These are phyloP conservation scores for Cardamine resedifolia DNA, from an alignment of 345 rosid genomes.

Conservation along the genomic window DNA sequence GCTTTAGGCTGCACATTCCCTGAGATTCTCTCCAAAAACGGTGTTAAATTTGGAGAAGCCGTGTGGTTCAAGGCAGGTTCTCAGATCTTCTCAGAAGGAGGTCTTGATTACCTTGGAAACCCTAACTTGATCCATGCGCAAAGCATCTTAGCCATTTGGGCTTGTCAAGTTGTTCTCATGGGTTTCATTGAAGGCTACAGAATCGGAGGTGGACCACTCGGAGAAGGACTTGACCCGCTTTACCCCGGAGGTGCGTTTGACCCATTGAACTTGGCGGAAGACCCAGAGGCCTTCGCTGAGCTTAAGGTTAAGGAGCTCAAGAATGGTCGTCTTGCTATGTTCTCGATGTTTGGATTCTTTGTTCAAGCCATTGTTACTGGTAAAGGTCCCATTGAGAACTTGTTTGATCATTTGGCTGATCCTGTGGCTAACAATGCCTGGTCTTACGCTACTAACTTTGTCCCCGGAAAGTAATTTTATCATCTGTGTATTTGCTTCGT, in stretches of 20 bases:
- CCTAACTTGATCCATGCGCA: conserved; percentile 94
- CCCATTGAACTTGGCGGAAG: conserved; percentile 86
- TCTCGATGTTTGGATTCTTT: conserved; percentile 94
- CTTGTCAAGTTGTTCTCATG: conserved; percentile 89
- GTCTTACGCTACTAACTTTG: conserved; percentile 98
- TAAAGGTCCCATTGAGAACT: conserved; percentile 94
- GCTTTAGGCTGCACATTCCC: conserved; percentile 95
- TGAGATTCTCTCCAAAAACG: conserved; percentile 76
- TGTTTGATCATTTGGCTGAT: conserved; percentile 82
- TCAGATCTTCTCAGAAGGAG: conserved; percentile 92
- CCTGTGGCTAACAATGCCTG: conserved; percentile 94
- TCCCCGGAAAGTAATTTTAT: conserved; percentile 72
- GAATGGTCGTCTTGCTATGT: conserved; percentile 93
- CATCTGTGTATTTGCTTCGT: conserved; percentile 9
- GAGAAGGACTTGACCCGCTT: conserved; percentile 92
- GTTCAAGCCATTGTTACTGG: conserved; percentile 97
- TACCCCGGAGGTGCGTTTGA: conserved; percentile 98
- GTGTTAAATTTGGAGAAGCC: conserved; percentile 88
- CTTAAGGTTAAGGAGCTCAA: conserved; percentile 94
- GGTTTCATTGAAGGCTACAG: conserved; percentile 95
- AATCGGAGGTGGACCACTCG: conserved; percentile 94
- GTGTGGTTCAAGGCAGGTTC: conserved; percentile 98
- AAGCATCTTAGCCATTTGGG: conserved; percentile 98
- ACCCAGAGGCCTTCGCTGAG: conserved; percentile 94
- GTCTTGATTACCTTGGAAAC: conserved; percentile 94